Base-by-base conservation (phyloP, 2,329 filamentous ascomycete species). In the Botrytis hyacinthi region DNA sequence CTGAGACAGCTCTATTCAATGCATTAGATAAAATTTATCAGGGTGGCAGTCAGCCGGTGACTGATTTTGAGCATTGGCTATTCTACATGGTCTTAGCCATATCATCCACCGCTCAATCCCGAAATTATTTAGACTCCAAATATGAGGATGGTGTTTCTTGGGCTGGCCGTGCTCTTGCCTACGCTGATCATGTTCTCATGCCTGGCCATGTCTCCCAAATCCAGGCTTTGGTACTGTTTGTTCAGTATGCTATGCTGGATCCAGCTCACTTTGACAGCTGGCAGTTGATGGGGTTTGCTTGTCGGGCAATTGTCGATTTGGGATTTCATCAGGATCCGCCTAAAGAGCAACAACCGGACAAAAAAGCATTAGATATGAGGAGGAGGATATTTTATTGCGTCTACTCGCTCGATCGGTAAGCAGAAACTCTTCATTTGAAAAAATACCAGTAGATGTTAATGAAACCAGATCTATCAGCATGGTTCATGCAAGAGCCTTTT, bases 271-370 rank as follows among this genome's bases (percentile, higher is more conserved):
- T 97, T 79, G 94, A 97, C 79, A 94, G 92, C 78, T 98, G 96
- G 95, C 95, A 96, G 76, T 83, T 98, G 75, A 93, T 98, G 73
- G 96, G 95, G 10, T 95, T 96, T 81, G 95, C 95, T 10, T 93
- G 93, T 59, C 90, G 95, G 73, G 93, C 94, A 9, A 90, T 95
- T 80, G 88, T 98, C 35, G 96, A 99, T 83, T 84, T 98, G 44
- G 96, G 96, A 12, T 90, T 97, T 73, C 96, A 98, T 82, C 95
- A 98, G 83, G 95, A 98, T 77, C 94, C 94, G 4, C 91, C 93
- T 0, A 86, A 88, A 73, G 90, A 92, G 75, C 87, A 92, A 26
- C 84, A 89, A 42, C 87, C 91, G 18, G 90, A 93, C 73, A 91
- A 90, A 77, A 84, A 88, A 4, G 89, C 90, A 63, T 84, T 97